Percentiles rank a stretch among this genome's conserved stretches.
phyloP scores from a whole-genome alignment of 2,329 filamentous ascomycete species.

The Talaromyces verruculosus region DNA sequence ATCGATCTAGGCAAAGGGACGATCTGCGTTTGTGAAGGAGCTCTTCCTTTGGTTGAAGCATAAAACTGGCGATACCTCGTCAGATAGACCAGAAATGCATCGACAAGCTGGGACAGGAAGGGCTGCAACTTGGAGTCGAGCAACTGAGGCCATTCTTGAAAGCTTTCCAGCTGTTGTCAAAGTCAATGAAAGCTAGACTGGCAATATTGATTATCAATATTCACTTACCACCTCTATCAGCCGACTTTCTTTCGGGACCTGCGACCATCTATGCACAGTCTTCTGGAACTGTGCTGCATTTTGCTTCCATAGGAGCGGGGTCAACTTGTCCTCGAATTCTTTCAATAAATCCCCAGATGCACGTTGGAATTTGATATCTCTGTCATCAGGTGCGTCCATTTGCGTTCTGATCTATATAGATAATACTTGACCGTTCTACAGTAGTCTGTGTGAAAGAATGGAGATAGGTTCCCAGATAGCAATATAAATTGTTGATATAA shows the following conservation, averaged over 20 bases:
- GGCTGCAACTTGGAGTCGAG: slow-evolving; percentile 78
- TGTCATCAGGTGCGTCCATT: slow-evolving; percentile 49
- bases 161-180: slow-evolving; percentile 67
- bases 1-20: slow-evolving; percentile 67
- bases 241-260: slow-evolving; percentile 38
- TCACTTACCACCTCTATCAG: slow-evolving; percentile 42
- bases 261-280: slow-evolving; percentile 42
- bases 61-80: slow-evolving; percentile 44
- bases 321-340: slow-evolving; percentile 45
- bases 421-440: background rate
- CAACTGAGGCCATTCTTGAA: slow-evolving; percentile 92
- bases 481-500: background rate
- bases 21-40: slow-evolving; percentile 37
- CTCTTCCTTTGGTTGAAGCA: slow-evolving; percentile 35
- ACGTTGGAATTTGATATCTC: slow-evolving; percentile 49
- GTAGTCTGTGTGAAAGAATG: background rate
- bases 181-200: background rate
- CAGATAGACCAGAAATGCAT: slow-evolving; percentile 71
- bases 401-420: background rate
- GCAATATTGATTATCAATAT: slow-evolving; percentile 18
- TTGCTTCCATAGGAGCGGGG: slow-evolving; percentile 44
- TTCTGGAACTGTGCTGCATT: slow-evolving; percentile 27
- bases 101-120: slow-evolving; percentile 72
- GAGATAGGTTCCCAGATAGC: background rate
- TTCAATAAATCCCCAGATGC: slow-evolving; percentile 46